These are phyloP conservation scores for Amanita molliuscula DNA, from an alignment of 768 basidiomycete genomes.

Conservation along the genomic window DNA sequence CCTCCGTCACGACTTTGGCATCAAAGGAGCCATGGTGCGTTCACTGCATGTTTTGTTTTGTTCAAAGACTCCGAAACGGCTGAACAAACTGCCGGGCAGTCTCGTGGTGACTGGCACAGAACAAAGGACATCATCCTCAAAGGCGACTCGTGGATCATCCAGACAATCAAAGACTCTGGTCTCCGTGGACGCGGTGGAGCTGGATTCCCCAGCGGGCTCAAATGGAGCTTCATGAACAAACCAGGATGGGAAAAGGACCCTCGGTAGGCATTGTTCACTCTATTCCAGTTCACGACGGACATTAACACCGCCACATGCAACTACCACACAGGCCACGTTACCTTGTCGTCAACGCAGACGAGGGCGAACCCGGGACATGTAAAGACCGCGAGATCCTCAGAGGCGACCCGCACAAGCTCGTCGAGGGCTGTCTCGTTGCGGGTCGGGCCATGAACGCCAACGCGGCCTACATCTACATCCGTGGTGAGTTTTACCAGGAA, in stretches of 20 bases:
- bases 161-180: constrained; percentile 92
- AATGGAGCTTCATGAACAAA: constrained; percentile 99
- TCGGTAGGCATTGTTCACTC: constrained; percentile 34
- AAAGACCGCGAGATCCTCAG: constrained; percentile 98
- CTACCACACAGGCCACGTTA: constrained; percentile 67
- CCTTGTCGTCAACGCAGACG: constrained; percentile 96
- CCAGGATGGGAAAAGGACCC: constrained; percentile 96
- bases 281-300: neutral
- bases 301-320: neutral
- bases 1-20: constrained; percentile 78
- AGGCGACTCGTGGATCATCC: constrained; percentile 96
- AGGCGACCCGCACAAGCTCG: constrained; percentile 95
- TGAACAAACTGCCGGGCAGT: constrained; percentile 29
- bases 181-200: constrained; percentile 94
- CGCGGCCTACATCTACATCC: constrained; percentile 99
- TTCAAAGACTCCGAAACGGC: neutral
- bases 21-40: constrained; percentile 86
- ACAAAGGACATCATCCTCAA: constrained; percentile 95
- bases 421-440: constrained; percentile 96
- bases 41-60: neutral
- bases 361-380: constrained; percentile 98
- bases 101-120: constrained; percentile 95
- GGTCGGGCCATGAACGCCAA: constrained; percentile 96
- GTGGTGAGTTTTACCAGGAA: constrained; percentile 96
- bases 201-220: constrained; percentile 92